These are phyloP conservation scores for Saposhnikovia divaricata DNA, from an alignment of 129 eudicot species.

Conservation along the genomic window DNA sequence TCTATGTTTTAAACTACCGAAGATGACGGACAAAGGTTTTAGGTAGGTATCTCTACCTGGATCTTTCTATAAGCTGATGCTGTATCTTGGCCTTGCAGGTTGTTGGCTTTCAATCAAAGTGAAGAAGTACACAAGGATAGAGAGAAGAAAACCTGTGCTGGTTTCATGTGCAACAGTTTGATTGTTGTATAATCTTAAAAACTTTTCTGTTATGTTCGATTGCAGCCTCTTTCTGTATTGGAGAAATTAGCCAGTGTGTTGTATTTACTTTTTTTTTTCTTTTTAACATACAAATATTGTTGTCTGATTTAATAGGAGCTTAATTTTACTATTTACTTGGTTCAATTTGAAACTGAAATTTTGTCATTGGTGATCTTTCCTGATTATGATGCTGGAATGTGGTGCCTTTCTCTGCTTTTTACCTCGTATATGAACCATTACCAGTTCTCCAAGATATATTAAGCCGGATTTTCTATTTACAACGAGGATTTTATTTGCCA, in stretches of 20 bases:
- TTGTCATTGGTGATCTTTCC: not conserved
- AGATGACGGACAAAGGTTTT: not conserved
- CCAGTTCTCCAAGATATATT: not conserved
- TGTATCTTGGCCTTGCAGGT: conserved; percentile 1
- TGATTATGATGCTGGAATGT: not conserved
- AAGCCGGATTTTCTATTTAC: not conserved
- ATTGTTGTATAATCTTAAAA: not conserved
- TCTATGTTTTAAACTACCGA: not conserved
- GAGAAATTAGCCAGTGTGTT: not conserved
- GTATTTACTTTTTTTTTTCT: not conserved
- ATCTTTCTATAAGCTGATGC: not conserved
- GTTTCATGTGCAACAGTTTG: not conserved
- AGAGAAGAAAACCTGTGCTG: not conserved
- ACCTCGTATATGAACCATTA: not conserved
- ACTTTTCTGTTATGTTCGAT: not conserved
- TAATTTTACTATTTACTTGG: not conserved
- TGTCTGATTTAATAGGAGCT: not conserved
- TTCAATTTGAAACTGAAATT: not conserved
- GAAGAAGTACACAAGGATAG: not conserved
- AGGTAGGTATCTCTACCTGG: not conserved
- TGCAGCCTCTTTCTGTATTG: not conserved
- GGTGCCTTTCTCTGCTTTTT: not conserved
- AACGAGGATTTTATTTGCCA: not conserved
- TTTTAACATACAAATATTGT: not conserved
- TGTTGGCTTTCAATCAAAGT: not conserved